phyloP scores from a whole-genome alignment of 2,329 filamentous ascomycete genomes.

The Cadophora sp. region DNA sequence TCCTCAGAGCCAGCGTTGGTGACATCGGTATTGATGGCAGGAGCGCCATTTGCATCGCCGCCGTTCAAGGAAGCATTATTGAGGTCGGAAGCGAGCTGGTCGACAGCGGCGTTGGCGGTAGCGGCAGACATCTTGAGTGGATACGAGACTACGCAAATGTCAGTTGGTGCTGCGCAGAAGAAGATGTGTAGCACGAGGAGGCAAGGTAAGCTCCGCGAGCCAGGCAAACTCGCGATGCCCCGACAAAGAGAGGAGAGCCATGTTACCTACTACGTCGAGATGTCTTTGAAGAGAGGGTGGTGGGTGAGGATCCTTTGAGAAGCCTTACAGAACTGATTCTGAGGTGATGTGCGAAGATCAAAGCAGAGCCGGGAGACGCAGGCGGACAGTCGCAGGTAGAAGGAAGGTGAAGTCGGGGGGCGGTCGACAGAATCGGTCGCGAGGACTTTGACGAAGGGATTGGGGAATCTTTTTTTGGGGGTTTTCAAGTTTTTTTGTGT shows the following conservation, averaged over 20 bases:
- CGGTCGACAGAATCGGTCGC: conserved; percentile 41
- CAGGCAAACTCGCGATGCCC: conserved; percentile 20
- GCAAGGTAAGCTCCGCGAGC: background rate
- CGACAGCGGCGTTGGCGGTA: conserved; percentile 67
- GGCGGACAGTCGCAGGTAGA: conserved; percentile 28
- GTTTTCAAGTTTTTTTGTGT: conserved; percentile 50
- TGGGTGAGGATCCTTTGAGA: conserved; percentile 29
- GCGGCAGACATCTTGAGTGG: conserved; percentile 65
- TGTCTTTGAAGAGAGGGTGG: conserved; percentile 34
- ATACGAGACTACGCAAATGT: conserved; percentile 34
- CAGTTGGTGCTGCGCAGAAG: conserved; percentile 24
- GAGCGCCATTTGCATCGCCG: conserved; percentile 68
- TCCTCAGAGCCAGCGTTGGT: conserved; percentile 61
- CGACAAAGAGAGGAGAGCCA: conserved; percentile 20
- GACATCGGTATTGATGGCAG: conserved; percentile 79
- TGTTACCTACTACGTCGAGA: conserved; percentile 38
- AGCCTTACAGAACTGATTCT: conserved; percentile 35
- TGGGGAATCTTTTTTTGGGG: conserved; percentile 41
- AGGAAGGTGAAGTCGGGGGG: conserved; percentile 38
- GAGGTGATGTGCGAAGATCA: conserved; percentile 36
- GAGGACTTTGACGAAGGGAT: conserved; percentile 24
- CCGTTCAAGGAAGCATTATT: conserved; percentile 74
- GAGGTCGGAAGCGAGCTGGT: conserved; percentile 82
- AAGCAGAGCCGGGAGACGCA: conserved; percentile 31
- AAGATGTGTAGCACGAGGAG: background rate